These are phyloP conservation scores for Neofusicoccum laricinum DNA, from an alignment of 2,329 filamentous ascomycete species.

Conservation along the genomic window DNA sequence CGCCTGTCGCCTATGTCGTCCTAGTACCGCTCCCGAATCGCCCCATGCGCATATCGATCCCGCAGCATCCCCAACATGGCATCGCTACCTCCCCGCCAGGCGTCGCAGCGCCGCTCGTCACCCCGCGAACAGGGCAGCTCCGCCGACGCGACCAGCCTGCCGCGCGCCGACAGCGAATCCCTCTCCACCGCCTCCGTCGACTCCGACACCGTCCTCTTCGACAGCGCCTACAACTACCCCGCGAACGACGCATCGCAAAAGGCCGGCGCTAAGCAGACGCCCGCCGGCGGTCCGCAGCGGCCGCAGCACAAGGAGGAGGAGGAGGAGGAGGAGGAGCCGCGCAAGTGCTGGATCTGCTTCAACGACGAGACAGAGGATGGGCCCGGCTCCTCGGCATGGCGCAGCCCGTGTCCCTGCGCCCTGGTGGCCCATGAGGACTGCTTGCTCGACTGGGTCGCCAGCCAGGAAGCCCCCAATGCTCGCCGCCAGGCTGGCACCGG, in stretches of 20 bases:
- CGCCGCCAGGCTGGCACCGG: conserved; percentile 45
- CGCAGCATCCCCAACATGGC: conserved; percentile 33
- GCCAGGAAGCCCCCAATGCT: conserved; percentile 67
- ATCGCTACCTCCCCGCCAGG: conserved; percentile 39
- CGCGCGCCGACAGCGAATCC: conserved; percentile 31
- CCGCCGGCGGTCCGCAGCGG: conserved; percentile 17
- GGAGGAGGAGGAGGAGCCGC: conserved; percentile 40
- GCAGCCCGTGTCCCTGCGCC: conserved; percentile 85
- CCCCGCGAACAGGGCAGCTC: conserved; percentile 21
- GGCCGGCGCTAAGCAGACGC: conserved; percentile 14
- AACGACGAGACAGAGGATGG: conserved; percentile 63
- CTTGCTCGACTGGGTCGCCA: conserved; percentile 88
- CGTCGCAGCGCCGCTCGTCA: conserved; percentile 33
- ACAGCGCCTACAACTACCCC: conserved; percentile 23
- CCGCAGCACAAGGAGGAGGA: conserved; percentile 24
- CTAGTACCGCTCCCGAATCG: not conserved
- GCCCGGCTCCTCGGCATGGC: conserved; percentile 67
- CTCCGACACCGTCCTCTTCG: conserved; percentile 46
- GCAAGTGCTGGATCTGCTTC: conserved; percentile 70
- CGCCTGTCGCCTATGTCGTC: not conserved
- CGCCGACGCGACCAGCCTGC: conserved; percentile 17
- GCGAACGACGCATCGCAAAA: not conserved
- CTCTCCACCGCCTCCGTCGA: conserved; percentile 42
- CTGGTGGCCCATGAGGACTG: conserved; percentile 88
- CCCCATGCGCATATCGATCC: not conserved